Evolutionary conservation across 768 basidiomycete species (phyloP).

Genomic region (Tephrocybe sp.): DNA sequence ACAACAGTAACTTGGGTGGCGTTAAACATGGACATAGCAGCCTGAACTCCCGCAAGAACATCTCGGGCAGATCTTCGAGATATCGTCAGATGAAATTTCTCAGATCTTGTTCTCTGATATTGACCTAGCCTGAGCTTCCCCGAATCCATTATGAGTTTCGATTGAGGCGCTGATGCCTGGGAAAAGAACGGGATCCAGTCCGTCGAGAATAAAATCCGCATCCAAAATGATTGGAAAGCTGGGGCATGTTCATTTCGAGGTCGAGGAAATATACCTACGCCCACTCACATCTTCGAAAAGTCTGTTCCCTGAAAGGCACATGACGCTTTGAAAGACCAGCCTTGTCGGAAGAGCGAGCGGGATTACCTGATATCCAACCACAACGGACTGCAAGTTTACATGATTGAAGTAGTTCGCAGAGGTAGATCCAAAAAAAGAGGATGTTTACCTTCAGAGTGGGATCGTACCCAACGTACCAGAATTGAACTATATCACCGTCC

Average conservation of each 20-base stretch:
- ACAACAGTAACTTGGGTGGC: constrained; percentile 41
- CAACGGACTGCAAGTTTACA: not conserved
- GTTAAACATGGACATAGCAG: constrained; percentile 31
- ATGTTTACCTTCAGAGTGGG: too few species aligned
- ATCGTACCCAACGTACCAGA: too few species aligned
- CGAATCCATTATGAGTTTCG: constrained; percentile 44
- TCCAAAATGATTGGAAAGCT: constrained; percentile 38
- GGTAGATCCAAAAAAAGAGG: too few species aligned
- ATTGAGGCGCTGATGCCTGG: constrained; percentile 44
- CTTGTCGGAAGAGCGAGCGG: not conserved
- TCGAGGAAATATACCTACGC: not conserved
- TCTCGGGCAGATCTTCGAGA: constrained; percentile 33
- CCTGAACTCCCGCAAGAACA: constrained; percentile 43
- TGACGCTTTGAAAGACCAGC: constrained; percentile 6
- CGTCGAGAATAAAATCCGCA: constrained; percentile 30
- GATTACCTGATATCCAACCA: constrained; percentile 6
- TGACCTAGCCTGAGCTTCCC: too few species aligned
- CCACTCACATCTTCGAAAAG: constrained; percentile 25
- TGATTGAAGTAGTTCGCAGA: too few species aligned
- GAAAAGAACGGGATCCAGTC: constrained; percentile 39
- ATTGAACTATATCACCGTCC: too few species aligned
- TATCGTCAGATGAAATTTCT: not conserved
- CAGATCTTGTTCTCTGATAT: not conserved
- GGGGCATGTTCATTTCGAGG: constrained; percentile 3
- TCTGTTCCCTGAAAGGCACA: constrained; percentile 18